phyloP scores from a whole-genome alignment of 768 basidiomycete species.

The Chalciporus piperatus region DNA sequence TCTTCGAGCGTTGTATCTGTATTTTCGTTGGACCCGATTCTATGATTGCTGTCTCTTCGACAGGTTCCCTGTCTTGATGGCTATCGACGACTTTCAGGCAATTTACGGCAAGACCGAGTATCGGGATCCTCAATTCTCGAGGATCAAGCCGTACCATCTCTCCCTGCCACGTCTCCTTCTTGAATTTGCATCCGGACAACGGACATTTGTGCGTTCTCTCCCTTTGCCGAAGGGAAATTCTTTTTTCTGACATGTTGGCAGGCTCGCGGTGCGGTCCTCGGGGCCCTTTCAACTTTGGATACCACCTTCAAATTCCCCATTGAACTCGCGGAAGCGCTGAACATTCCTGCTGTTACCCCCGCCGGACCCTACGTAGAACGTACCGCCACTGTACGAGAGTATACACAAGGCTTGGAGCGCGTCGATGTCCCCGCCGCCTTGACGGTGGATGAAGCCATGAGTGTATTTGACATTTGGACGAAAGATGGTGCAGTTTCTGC shows the following conservation, averaged over 20 bases:
- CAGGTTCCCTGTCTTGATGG: conserved; percentile 77
- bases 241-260: conserved; percentile 27
- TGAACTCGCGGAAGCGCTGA: conserved; percentile 65
- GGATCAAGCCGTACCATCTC: conserved; percentile 73
- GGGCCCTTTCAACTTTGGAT: conserved; percentile 63
- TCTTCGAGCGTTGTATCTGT: not conserved
- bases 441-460: conserved; percentile 63
- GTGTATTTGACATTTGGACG: conserved; percentile 76
- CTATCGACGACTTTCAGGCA: conserved; percentile 86
- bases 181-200: conserved; percentile 72
- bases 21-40: not conserved
- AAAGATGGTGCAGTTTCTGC: conserved; percentile 54
- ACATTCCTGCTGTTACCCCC: conserved; percentile 39
- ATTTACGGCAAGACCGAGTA: conserved; percentile 68
- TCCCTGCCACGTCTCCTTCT: conserved; percentile 75
- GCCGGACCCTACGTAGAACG: conserved; percentile 57
- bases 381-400: conserved; percentile 45
- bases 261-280: conserved; percentile 70
- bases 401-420: conserved; percentile 52
- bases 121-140: conserved; percentile 66
- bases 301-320: conserved; percentile 55
- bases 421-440: conserved; percentile 57
- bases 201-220: conserved; percentile 56
- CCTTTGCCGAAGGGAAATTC: not conserved
- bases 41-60: not conserved